Evolutionary conservation across 75 land plant species (phyloP).

Genomic region (Pinus tabuliformis): DNA sequence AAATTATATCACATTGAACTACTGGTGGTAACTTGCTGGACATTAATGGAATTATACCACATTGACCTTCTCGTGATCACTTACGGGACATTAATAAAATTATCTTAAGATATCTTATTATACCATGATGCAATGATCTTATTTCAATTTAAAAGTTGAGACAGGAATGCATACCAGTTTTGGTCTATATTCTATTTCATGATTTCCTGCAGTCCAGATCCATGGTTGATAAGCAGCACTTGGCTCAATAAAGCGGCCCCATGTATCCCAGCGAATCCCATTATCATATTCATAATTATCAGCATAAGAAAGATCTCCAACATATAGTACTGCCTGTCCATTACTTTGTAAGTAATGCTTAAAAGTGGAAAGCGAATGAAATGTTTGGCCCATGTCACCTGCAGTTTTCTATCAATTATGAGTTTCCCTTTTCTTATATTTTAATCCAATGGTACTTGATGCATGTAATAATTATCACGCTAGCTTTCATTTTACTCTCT

Average conservation of each 20-base stretch:
- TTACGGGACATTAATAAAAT: too few relatives aligned
- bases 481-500: too few relatives aligned
- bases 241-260: conserved; percentile 80
- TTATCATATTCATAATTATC: conserved; percentile 55
- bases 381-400: conserved; percentile 97
- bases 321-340: conserved; percentile 73
- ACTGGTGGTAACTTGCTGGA: too few relatives aligned
- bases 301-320: conserved; percentile 95
- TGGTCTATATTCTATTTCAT: conserved; percentile 83
- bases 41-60: too few relatives aligned
- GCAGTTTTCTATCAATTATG: background rate
- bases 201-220: conserved; percentile 96
- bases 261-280: conserved; percentile 64
- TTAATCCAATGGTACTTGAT: too few relatives aligned
- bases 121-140: too few relatives aligned
- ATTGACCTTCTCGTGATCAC: too few relatives aligned
- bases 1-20: too few relatives aligned
- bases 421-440: too few relatives aligned
- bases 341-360: conserved; percentile 75
- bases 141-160: too few relatives aligned
- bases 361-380: conserved; percentile 73
- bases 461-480: too few relatives aligned
- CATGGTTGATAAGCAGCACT: conserved; percentile 94
- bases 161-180: conserved; percentile 37
- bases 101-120: too few relatives aligned